Evolutionary conservation across 495 filamentous ascomycete genomes (phyloP).

Genomic region (Margaritispora aquatica): DNA sequence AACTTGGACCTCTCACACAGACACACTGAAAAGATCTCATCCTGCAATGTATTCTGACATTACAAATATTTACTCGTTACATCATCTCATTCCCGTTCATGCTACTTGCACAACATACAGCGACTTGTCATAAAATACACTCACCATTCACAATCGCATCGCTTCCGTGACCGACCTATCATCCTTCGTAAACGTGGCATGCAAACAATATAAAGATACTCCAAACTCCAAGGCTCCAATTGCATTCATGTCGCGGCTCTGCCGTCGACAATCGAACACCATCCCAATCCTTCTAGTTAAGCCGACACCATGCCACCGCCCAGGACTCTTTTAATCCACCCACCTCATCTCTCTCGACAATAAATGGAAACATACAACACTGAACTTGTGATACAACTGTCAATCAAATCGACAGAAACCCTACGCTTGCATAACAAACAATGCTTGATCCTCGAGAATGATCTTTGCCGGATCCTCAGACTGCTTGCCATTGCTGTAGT

Average conservation of each 20-base stretch:
- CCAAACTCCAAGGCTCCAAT: background rate
- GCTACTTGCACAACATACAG: no score
- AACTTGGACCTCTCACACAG: no score
- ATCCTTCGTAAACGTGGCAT: no score
- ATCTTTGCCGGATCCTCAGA: conserved; percentile 19
- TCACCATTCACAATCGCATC: no score
- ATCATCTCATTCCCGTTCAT: no score
- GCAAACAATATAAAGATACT: no score
- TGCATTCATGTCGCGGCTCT: conserved; percentile 19
- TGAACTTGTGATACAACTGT: background rate
- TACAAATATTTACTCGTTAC: no score
- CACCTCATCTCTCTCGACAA: background rate
- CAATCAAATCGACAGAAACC: background rate
- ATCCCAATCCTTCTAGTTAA: background rate
- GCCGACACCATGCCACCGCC: background rate
- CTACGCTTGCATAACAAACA: conserved; percentile 9
- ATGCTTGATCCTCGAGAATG: conserved; percentile 9
- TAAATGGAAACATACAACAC: background rate
- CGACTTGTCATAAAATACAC: no score
- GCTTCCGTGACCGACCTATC: no score
- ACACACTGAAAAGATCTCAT: no score
- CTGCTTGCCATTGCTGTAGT: conserved; percentile 2
- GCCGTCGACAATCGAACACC: conserved; percentile 14
- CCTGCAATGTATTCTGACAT: no score
- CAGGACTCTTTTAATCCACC: conserved; percentile 1